phyloP scores from a whole-genome alignment of 2,329 filamentous ascomycete species.

The Huntiella moniliformis region DNA sequence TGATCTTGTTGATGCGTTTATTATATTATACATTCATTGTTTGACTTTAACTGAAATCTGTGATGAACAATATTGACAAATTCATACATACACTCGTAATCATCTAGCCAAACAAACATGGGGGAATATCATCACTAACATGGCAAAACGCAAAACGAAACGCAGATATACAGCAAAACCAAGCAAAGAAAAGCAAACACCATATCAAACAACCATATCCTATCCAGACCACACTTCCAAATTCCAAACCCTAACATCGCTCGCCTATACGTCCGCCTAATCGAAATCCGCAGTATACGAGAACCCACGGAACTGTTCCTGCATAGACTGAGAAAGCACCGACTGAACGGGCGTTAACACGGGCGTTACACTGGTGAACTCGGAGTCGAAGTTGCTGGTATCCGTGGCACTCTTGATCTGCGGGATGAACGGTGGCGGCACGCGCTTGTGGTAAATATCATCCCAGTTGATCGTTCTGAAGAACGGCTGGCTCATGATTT shows the following conservation, averaged over 20 bases:
- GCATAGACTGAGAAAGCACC: conserved; percentile 97
- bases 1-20: no score
- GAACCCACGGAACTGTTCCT: conserved; percentile 98
- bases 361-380: conserved; percentile 95
- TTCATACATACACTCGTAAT: no score
- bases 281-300: conserved; percentile 90
- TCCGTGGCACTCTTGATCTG: conserved; percentile 82
- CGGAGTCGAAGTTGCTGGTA: conserved; percentile 98
- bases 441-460: conserved; percentile 89
- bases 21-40: no score
- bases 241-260: not conserved
- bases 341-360: conserved; percentile 94
- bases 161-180: no score
- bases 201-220: no score
- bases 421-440: conserved; percentile 75
- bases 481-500: conserved; percentile 97
- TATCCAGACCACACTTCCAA: no score
- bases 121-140: no score
- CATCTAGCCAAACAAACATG: no score
- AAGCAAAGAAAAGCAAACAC: no score
- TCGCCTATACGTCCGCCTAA: conserved; percentile 20
- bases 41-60: no score
- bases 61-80: no score
- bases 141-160: no score
- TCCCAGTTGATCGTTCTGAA: conserved; percentile 98